Evolutionary conservation across 768 basidiomycete genomes (phyloP), one percentile per base, ranked within the genome.

Genomic region (Solioccasus polychromus): DNA sequence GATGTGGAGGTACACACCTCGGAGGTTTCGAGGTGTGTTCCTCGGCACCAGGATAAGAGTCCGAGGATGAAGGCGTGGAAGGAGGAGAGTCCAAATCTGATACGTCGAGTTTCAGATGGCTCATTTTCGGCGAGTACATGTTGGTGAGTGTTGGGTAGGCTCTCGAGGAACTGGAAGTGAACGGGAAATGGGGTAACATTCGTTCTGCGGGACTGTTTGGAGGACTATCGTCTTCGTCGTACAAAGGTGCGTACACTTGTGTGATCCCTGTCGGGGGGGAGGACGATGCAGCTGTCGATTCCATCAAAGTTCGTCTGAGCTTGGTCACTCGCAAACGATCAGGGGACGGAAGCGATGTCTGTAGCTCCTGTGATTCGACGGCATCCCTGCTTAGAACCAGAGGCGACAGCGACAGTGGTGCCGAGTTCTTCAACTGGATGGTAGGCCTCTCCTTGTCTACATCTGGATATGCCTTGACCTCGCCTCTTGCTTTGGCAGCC

Each of bases 181-280:
- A 47, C 4, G 51, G 53, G 32, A 54, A 52, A 19, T 48, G 48
- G n/a, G 58, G 56, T 1, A 54, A 56, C 12, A 18, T 34, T 32
- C 18, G 51, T 28, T 12, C 35, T 26, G 18, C 30, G 17, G 52
- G 51, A 24, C 46, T 41, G 26, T 39, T 12, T 24, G 44, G 35
- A 29, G 41, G 50, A 39, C 39, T 41, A 5, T 47, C 62, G 5
- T 52, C 51, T 7, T 52, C 58, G 11, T 8, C 26, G 17, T 54
- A 53, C n/a, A 61, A 39, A 18, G 53, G 44, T 20, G 14, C 44
- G 22, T 66, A 44, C 5, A 18, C 31, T 35, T 43, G 53, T 3
- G 63, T 67, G 4, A 63, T 43, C 3, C 25, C 31, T 22, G 63
- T 65, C 22, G 58, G 55, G 44, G 63, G 63, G 2, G 62, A 66